phyloP scores from a whole-genome alignment of 306 rosid species.

The Sophora flavescens region DNA sequence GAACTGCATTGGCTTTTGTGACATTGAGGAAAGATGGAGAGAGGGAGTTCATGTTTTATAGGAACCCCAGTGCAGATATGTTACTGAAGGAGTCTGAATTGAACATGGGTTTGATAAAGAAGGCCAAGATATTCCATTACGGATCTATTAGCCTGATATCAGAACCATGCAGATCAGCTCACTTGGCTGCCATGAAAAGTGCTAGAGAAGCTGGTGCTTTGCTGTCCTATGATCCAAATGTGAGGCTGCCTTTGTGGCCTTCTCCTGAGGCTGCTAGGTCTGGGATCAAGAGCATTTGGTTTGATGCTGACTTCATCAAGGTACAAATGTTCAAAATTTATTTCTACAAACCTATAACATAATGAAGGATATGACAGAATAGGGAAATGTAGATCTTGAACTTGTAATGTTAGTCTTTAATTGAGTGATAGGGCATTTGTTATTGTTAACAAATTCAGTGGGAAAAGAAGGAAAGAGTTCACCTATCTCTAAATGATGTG shows the following conservation, averaged over 20 bases:
- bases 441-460: neutral
- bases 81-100: conserved; percentile 64
- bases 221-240: conserved; percentile 78
- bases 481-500: too few relatives aligned
- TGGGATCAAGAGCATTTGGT: conserved; percentile 74
- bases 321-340: conserved; percentile 22
- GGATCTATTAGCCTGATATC: conserved; percentile 75
- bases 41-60: conserved; percentile 82
- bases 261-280: conserved; percentile 66
- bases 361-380: neutral
- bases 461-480: neutral
- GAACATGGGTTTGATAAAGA: conserved; percentile 57
- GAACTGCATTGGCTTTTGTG: conserved; percentile 81
- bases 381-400: conserved; percentile 17
- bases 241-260: conserved; percentile 74
- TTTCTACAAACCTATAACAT: neutral
- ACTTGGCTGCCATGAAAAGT: conserved; percentile 75
- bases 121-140: conserved; percentile 68
- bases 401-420: neutral
- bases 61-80: conserved; percentile 84
- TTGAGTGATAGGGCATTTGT: too few relatives aligned
- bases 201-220: conserved; percentile 66
- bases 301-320: conserved; percentile 74
- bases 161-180: conserved; percentile 78
- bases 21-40: conserved; percentile 69